These are phyloP conservation scores for Quaeritorhiza haematococci DNA, from an alignment of 371 early-diverging fungal species.

Conservation along the genomic window DNA sequence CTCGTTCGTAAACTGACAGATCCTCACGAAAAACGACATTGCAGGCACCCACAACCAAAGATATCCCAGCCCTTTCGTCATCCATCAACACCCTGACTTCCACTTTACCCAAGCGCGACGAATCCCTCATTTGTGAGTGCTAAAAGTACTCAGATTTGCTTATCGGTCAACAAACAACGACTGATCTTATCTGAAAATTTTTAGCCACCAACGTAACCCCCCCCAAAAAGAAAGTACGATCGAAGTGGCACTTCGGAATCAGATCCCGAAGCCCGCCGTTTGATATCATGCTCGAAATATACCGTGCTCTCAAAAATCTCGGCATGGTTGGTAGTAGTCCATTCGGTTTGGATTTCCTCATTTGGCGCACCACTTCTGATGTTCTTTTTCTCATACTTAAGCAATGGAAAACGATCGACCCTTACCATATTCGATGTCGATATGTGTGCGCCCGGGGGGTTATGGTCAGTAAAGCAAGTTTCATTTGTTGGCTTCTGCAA, in stretches of 20 bases:
- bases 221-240: slow-evolving; percentile 23
- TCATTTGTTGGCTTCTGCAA: neutral
- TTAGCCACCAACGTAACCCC: neutral
- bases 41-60: too few relatives aligned
- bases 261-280: slow-evolving; percentile 83
- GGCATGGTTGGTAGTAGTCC: slow-evolving; percentile 57
- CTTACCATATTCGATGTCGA: slow-evolving; percentile 75
- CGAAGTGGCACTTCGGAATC: slow-evolving; percentile 95
- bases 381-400: slow-evolving; percentile 11
- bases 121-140: neutral
- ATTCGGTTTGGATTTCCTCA: neutral
- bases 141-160: neutral
- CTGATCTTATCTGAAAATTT: neutral
- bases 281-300: slow-evolving; percentile 97
- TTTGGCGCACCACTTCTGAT: neutral
- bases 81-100: too few relatives aligned
- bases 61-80: too few relatives aligned
- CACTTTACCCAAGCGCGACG: too few relatives aligned
- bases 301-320: slow-evolving; percentile 80
- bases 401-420: slow-evolving; percentile 86
- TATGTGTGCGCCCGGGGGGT: slow-evolving; percentile 41
- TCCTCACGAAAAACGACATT: too few relatives aligned
- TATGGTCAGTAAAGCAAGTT: slow-evolving; percentile 1
- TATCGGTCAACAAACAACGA: neutral
- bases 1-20: too few relatives aligned